Conservation (phyloP, 805 yeast genomes). For the Sugiyamaella boreocaroliniensis region DNA sequence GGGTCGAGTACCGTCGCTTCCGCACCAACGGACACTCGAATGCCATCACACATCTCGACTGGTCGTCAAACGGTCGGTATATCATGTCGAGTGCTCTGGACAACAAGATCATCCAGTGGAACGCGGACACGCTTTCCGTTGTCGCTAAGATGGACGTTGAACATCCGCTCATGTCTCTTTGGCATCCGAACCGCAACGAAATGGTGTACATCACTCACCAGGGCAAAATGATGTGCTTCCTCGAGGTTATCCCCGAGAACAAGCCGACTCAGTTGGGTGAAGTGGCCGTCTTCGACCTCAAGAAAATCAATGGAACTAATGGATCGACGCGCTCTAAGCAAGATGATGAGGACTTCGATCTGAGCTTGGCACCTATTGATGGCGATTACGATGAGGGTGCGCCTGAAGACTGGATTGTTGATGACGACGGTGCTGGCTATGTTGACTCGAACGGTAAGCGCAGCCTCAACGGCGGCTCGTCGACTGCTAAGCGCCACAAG, state of each 20-base stretch:
- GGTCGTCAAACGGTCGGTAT: conserved; percentile 56
- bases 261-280: conserved; percentile 18
- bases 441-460: conserved; percentile 10
- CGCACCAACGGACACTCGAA: conserved; percentile 15
- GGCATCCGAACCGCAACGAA: conserved; percentile 34
- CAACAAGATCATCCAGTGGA: conserved; percentile 51
- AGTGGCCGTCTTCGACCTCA: conserved; percentile 18
- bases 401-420: conserved; percentile 51
- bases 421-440: conserved; percentile 55
- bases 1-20: conserved; percentile 23
- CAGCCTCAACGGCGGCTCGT: not conserved
- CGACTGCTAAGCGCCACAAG: conserved; percentile 19
- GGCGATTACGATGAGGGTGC: conserved; percentile 27
- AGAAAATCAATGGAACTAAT: not conserved
- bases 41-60: conserved; percentile 44
- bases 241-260: conserved; percentile 19
- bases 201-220: conserved; percentile 27
- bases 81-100: conserved; percentile 55
- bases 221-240: conserved; percentile 27
- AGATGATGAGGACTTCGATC: conserved; percentile 28
- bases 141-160: conserved; percentile 31
- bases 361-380: conserved; percentile 19
- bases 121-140: conserved; percentile 35
- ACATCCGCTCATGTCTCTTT: conserved; percentile 31
- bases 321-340: conserved; percentile 15